Evolutionary conservation across 352 stramenopile genomes (phyloP).

Genomic region (Pythium biforme): DNA sequence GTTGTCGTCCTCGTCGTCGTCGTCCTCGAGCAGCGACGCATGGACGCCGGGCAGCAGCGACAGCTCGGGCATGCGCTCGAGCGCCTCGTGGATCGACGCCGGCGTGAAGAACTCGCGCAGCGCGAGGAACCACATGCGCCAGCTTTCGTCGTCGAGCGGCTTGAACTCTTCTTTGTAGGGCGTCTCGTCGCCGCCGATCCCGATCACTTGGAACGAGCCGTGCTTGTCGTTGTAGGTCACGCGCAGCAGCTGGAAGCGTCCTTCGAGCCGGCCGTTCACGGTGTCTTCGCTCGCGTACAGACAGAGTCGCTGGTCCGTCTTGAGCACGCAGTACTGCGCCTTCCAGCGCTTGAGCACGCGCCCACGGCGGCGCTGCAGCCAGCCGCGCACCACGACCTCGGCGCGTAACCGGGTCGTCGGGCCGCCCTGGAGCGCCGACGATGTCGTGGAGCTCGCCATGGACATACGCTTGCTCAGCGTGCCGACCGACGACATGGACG

Average conservation of each 20-base stretch:
- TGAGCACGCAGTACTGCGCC: conserved; percentile 52
- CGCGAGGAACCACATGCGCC: conserved; percentile 47
- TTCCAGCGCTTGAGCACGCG: conserved; percentile 62
- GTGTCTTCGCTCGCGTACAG: conserved; percentile 57
- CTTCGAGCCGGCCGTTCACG: conserved; percentile 46
- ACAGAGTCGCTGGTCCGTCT: conserved; percentile 50
- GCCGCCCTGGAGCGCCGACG: conserved; percentile 5
- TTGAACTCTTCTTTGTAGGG: conserved; percentile 53
- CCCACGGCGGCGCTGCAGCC: conserved; percentile 53
- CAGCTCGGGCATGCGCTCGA: conserved; percentile 42
- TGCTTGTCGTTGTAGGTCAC: conserved; percentile 47
- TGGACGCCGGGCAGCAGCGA: conserved; percentile 21
- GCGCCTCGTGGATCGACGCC: conserved; percentile 35
- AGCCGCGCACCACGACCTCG: conserved; percentile 38
- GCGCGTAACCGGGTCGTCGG: conserved; percentile 1
- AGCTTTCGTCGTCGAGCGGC: conserved; percentile 34
- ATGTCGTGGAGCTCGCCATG: conserved; percentile 21
- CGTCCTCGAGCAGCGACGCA: conserved; percentile 14
- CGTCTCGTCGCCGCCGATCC: conserved; percentile 37
- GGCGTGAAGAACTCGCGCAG: conserved; percentile 46
- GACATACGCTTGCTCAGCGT: conserved; percentile 20
- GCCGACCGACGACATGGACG: conserved; percentile 12
- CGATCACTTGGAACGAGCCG: conserved; percentile 55
- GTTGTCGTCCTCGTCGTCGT: conserved; percentile 17
- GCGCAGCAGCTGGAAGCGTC: conserved; percentile 47